These are phyloP conservation scores for Xylaria arbuscula DNA, from an alignment of 2,329 filamentous ascomycete genomes.

Conservation along the genomic window DNA sequence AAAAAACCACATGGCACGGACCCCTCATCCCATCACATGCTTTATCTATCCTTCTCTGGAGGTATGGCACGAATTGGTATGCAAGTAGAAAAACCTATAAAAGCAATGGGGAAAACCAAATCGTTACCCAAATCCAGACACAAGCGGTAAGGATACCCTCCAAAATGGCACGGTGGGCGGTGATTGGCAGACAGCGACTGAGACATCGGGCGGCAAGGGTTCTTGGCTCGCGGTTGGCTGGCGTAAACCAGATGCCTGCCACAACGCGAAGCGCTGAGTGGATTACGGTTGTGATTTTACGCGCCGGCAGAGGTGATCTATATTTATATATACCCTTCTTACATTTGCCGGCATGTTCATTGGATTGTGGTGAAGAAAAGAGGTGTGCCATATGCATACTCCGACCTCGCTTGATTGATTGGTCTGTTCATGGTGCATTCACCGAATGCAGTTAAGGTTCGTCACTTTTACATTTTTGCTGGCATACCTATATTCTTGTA, in stretches of 20 bases:
- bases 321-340: not conserved
- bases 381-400: not conserved
- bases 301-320: slow-evolving; percentile 5
- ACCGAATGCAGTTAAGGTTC: not conserved
- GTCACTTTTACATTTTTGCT: not conserved
- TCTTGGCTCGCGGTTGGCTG: slow-evolving; percentile 39
- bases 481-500: not conserved
- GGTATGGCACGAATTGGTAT: not conserved
- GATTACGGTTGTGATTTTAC: not conserved
- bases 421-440: not conserved
- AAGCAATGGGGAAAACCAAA: no score
- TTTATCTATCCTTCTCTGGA: not conserved
- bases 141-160: not conserved
- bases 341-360: not conserved
- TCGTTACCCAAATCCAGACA: not conserved
- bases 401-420: not conserved
- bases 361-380: not conserved
- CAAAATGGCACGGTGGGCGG: not conserved
- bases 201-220: slow-evolving; percentile 22
- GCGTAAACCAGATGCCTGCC: not conserved
- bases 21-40: not conserved
- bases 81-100: no score
- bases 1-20: not conserved
- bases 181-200: slow-evolving; percentile 35
- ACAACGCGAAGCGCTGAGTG: slow-evolving; percentile 35